Percentiles rank a stretch among this genome's conserved stretches.
These are phyloP conservation scores for Besnoitia besnoiti DNA, from an alignment of 169 alveolate species.

Conservation along the genomic window DNA sequence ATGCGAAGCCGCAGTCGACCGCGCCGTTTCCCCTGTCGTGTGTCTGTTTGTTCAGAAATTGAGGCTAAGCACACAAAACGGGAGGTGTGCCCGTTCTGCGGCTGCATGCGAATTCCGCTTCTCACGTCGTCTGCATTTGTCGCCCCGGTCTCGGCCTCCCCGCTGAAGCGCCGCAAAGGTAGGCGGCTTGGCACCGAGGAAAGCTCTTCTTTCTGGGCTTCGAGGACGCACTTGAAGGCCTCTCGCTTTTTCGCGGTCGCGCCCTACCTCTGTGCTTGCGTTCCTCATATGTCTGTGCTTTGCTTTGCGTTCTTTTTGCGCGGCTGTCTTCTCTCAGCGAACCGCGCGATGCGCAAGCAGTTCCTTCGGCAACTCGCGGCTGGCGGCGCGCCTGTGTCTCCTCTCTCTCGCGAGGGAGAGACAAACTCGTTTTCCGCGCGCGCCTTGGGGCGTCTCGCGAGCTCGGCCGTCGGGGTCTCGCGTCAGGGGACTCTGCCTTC, in stretches of 20 bases:
- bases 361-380: constrained; percentile 9
- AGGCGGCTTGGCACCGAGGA: too few relatives aligned
- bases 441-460: not conserved
- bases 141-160: too few relatives aligned
- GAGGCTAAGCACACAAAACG: not conserved
- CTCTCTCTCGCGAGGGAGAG: not conserved
- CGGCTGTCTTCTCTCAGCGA: not conserved
- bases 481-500: too few relatives aligned
- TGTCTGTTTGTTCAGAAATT: not conserved
- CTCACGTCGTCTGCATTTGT: not conserved
- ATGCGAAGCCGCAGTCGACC: too few relatives aligned
- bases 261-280: not conserved
- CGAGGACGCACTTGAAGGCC: too few relatives aligned
- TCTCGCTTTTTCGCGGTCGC: not conserved
- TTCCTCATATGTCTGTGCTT: too few relatives aligned
- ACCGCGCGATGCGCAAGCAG: not conserved
- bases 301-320: too few relatives aligned
- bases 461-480: not conserved
- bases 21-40: too few relatives aligned
- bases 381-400: not conserved
- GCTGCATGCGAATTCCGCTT: constrained; percentile 25
- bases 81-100: constrained; percentile 10
- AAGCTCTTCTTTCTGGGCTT: too few relatives aligned
- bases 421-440: not conserved
- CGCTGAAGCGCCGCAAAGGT: too few relatives aligned